These are phyloP conservation scores for Penicillium waksmanii DNA, from an alignment of 495 filamentous ascomycete genomes.

Conservation along the genomic window DNA sequence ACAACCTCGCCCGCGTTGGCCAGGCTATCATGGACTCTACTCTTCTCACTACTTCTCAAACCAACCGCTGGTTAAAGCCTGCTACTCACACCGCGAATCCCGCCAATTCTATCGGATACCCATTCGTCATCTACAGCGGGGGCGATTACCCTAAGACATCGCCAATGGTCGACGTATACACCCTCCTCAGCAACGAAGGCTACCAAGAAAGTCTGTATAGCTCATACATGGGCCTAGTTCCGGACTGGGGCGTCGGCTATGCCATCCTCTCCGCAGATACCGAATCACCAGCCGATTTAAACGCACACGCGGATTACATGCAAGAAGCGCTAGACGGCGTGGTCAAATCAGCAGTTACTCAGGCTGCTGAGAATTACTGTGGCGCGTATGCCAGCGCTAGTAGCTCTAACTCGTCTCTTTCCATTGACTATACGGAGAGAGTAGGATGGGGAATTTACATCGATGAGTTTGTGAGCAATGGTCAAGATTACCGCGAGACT, in stretches of 20 bases:
- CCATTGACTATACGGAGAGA: slow-evolving; percentile 34
- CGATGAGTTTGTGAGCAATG: slow-evolving; percentile 52
- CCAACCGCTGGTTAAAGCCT: slow-evolving; percentile 50
- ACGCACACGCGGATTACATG: slow-evolving; percentile 33
- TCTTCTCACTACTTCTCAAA: slow-evolving; percentile 42
- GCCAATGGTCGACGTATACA: slow-evolving; percentile 55
- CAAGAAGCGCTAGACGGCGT: slow-evolving; percentile 43
- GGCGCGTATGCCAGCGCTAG: slow-evolving; percentile 39
- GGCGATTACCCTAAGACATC: slow-evolving; percentile 31
- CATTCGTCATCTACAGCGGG: slow-evolving; percentile 43
- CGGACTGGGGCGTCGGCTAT: slow-evolving; percentile 56
- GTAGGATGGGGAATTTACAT: slow-evolving; percentile 49
- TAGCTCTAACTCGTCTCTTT: slow-evolving; percentile 26
- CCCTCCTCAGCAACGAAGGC: slow-evolving; percentile 45
- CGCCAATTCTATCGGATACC: slow-evolving; percentile 46
- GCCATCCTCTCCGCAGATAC: slow-evolving; percentile 47
- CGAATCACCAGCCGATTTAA: slow-evolving; percentile 25
- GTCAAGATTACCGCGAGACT: slow-evolving; percentile 45
- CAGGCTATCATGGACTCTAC: slow-evolving; percentile 54
- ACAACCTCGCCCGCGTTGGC: slow-evolving; percentile 36
- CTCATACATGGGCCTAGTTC: slow-evolving; percentile 47
- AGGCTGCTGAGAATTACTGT: slow-evolving; percentile 45
- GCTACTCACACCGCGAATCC: slow-evolving; percentile 53
- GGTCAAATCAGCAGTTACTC: slow-evolving; percentile 44
- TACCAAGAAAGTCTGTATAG: slow-evolving; percentile 48